Base-by-base conservation (phyloP, 495 filamentous ascomycete species). In the Glonium stellatum region DNA sequence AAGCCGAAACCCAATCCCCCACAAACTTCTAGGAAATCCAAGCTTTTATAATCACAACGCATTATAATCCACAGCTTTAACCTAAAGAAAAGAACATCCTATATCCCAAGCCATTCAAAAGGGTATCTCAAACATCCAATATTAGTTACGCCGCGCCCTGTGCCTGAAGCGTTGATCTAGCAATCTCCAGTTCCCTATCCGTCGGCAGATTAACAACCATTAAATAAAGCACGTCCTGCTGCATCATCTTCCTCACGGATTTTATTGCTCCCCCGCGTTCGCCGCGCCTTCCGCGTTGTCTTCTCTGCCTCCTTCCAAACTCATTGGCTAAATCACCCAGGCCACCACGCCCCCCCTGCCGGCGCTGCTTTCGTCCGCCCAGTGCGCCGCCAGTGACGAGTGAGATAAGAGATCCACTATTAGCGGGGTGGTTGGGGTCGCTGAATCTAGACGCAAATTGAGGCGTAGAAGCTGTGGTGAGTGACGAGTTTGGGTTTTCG, bases 361-460 rank as follows among this genome's bases (percentile, higher is more conserved):
- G 42, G 1, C 56, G 48, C 58, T 49, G 53, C 18, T 44, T 57
- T 9, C 36, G 55, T 44, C 11, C 12, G 22, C 18, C 8, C 23
- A 13, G 23, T 19, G 48, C 42, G 34, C 56, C 31, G n/a, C n/a
- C 25, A 22, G 37, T 80, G 4, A 82, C 44, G 12, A 83, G 59
- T 13, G 69, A 56, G 5, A 77, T 56, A 35, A 78, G 58, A 34
- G 67, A 67, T 21, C 77, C 78, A 31, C 63, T 73, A 48, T 66
- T 75, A 1, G 74, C 76, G 0, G 81, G 75, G 55, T 83, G 79
- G 39, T 73, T 78, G 8, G 82, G 81, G 59, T 85, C 79, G 5
- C 77, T 76, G 62, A 80, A 82, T 36, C 78, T 69, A 5, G 79
- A 82, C 0, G 70, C 70, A 53, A 82, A 81, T 8, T 46, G 35